phyloP scores from a whole-genome alignment of 2,329 filamentous ascomycete species.

The Purpureocillium lavendulum region DNA sequence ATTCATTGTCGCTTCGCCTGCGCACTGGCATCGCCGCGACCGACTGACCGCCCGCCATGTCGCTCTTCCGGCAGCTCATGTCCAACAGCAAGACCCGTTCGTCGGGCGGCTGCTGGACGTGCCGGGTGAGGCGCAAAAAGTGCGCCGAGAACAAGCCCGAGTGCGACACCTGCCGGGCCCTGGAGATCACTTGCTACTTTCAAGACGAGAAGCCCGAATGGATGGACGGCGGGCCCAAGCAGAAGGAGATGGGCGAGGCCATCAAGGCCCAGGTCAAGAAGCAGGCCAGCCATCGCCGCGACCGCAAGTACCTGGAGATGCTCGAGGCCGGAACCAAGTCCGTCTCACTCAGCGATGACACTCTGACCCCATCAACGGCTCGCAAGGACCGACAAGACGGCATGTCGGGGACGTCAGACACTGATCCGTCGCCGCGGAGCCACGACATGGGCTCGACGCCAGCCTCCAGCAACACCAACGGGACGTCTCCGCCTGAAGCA shows the following conservation, averaged over 20 bases:
- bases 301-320: slow-evolving; percentile 38
- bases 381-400: slow-evolving; percentile 2
- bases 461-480: slow-evolving; percentile 20
- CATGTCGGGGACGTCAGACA: slow-evolving; percentile 17
- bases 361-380: slow-evolving; percentile 6
- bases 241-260: slow-evolving; percentile 41
- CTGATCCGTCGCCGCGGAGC: slow-evolving; percentile 14
- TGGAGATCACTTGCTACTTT: slow-evolving; percentile 51
- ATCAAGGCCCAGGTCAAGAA: slow-evolving; percentile 51
- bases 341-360: slow-evolving; percentile 12
- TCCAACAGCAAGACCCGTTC: slow-evolving; percentile 23
- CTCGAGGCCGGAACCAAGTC: slow-evolving; percentile 25
- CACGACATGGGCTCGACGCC: slow-evolving; percentile 16
- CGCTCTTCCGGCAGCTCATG: slow-evolving; percentile 13
- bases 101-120: slow-evolving; percentile 50
- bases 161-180: slow-evolving; percentile 40
- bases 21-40: no score
- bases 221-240: slow-evolving; percentile 44
- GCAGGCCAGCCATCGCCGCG: slow-evolving; percentile 39
- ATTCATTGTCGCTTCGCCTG: no score
- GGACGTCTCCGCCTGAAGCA: slow-evolving; percentile 20
- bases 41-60: no score
- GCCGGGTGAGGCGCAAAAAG: slow-evolving; percentile 52
- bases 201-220: slow-evolving; percentile 44
- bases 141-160: slow-evolving; percentile 46